These are phyloP conservation scores for Plasmodium sp. DNA, from an alignment of 169 alveolate species.

Conservation along the genomic window DNA sequence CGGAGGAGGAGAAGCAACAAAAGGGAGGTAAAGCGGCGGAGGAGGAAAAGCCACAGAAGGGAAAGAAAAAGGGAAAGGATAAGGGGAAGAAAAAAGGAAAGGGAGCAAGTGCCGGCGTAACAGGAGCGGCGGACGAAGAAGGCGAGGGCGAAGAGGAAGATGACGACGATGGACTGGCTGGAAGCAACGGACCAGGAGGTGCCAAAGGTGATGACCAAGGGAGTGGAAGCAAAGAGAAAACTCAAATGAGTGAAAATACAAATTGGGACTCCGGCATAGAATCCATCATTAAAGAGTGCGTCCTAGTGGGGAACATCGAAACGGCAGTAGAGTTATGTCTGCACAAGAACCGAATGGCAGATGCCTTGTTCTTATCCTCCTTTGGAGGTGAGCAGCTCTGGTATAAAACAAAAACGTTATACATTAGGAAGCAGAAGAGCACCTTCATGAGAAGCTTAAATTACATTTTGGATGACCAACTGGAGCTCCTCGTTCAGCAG, in stretches of 20 bases:
- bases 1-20: neutral
- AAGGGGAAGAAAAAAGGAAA: neutral
- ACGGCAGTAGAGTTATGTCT: conserved; percentile 83
- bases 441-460: conserved; percentile 76
- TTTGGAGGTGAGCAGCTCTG: conserved; percentile 83
- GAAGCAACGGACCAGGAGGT: neutral
- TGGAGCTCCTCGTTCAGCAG: conserved; percentile 71
- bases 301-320: conserved; percentile 80
- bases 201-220: neutral
- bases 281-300: conserved; percentile 72
- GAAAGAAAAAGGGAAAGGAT: neutral
- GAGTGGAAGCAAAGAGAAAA: neutral
- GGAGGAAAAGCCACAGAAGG: neutral
- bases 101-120: neutral
- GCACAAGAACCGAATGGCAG: conserved; percentile 75
- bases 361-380: conserved; percentile 82
- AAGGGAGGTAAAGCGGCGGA: neutral
- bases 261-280: conserved; percentile 69
- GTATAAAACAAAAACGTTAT: conserved; percentile 74
- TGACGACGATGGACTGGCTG: neutral
- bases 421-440: conserved; percentile 69
- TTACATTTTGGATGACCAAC: conserved; percentile 78
- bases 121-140: neutral
- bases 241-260: neutral
- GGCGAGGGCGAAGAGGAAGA: neutral